Conservation (phyloP, 2,329 filamentous ascomycete species). For the Emmonsiellopsis sp. region DNA sequence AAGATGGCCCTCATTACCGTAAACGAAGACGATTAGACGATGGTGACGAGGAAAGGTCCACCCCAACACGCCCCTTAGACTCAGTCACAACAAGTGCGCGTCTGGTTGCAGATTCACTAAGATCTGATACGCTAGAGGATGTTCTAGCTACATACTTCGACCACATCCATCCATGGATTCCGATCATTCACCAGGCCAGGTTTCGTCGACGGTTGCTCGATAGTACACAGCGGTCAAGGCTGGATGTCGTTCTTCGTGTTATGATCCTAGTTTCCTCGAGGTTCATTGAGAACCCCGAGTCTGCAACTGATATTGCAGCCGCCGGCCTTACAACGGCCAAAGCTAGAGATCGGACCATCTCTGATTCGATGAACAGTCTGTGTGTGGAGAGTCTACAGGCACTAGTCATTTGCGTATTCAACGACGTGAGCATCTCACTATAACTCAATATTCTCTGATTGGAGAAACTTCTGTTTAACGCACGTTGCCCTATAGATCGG, state of each 20-base stretch:
- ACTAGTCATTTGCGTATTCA: conserved; percentile 26
- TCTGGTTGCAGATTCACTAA: not conserved
- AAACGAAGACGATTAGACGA: not conserved
- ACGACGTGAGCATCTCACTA: conserved; percentile 15
- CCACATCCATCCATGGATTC: conserved; percentile 26
- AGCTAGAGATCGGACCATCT: conserved; percentile 17
- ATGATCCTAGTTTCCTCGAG: conserved; percentile 16
- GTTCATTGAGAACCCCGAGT: conserved; percentile 11
- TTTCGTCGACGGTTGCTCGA: conserved; percentile 19
- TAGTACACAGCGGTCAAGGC: conserved; percentile 9
- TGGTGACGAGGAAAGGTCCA: too few species aligned
- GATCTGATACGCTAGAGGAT: conserved; percentile 14
- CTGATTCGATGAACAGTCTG: conserved; percentile 24
- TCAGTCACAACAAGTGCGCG: not conserved
- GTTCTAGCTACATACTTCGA: conserved; percentile 23
- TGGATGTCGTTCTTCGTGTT: conserved; percentile 17
- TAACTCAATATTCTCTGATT: not conserved
- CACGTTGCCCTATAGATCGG: conserved; percentile 16
- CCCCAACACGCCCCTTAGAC: not conserved
- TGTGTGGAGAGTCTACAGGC: conserved; percentile 27
- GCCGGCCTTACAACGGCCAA: conserved; percentile 11
- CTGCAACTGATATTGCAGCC: conserved; percentile 2
- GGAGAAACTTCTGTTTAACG: not conserved
- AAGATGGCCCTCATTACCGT: not conserved
- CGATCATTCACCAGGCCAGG: conserved; percentile 21